These are phyloP conservation scores for Penstemon newberryi DNA, from an alignment of 257 asterid species.

Conservation along the genomic window DNA sequence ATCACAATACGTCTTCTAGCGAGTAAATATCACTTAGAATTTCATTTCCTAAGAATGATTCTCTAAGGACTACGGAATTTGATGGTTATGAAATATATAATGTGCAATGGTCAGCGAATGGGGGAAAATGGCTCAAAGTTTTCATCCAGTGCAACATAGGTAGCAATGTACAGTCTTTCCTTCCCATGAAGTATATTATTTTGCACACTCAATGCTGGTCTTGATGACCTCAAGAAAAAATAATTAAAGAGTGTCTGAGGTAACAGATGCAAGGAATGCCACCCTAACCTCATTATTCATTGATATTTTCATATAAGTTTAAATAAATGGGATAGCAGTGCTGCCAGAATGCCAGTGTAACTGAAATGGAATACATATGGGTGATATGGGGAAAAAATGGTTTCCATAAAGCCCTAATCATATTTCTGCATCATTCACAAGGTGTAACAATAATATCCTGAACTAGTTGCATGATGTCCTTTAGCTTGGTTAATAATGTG, in stretches of 20 bases:
- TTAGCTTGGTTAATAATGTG: conserved; percentile 13
- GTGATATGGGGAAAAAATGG: not conserved
- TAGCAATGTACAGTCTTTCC: too few relatives aligned
- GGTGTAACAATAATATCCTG: not conserved
- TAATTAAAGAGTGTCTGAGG: too few relatives aligned
- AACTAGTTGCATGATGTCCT: conserved; percentile 9
- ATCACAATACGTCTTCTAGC: too few relatives aligned
- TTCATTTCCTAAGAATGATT: not conserved
- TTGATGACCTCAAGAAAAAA: too few relatives aligned
- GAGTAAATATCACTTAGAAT: too few relatives aligned
- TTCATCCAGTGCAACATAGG: too few relatives aligned
- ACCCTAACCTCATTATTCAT: not conserved
- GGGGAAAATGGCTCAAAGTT: too few relatives aligned
- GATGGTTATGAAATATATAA: too few relatives aligned
- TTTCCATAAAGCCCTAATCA: not conserved
- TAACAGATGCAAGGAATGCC: not conserved
- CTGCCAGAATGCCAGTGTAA: not conserved
- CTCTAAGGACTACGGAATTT: not conserved
- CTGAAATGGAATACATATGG: not conserved
- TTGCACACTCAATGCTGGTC: too few relatives aligned
- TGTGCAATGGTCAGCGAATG: too few relatives aligned
- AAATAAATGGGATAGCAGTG: not conserved
- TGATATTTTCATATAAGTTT: not conserved
- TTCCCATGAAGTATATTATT: too few relatives aligned
- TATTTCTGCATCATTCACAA: not conserved